Conservation (phyloP, 1,284 basidiomycete species). For the Rhodotorula sp. region DNA sequence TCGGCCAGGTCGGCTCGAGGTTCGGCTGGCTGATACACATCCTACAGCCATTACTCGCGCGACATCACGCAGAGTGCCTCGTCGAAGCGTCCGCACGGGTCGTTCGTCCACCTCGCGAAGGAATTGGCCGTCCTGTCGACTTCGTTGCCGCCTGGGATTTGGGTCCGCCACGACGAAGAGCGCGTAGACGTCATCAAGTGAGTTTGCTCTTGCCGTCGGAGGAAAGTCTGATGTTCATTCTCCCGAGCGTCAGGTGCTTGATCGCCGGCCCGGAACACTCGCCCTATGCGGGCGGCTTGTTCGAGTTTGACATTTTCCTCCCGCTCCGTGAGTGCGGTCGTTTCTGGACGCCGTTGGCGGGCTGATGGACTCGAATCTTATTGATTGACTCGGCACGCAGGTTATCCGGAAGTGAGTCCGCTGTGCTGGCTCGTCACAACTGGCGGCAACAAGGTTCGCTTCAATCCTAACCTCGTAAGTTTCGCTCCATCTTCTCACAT, state of each 20-base stretch:
- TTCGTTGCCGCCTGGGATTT: conserved; percentile 58
- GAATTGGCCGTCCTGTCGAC: conserved; percentile 60
- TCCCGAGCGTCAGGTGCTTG: conserved; percentile 55
- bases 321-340: conserved; percentile 47
- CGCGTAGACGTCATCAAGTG: conserved; percentile 55
- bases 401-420: conserved; percentile 17
- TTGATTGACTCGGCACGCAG: neutral
- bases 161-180: conserved; percentile 60
- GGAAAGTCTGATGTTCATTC: neutral
- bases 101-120: conserved; percentile 58
- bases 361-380: neutral
- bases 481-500: neutral
- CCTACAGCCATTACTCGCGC: conserved; percentile 50
- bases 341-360: neutral
- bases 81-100: conserved; percentile 54
- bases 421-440: conserved; percentile 22
- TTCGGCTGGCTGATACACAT: no score
- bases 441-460: conserved; percentile 1
- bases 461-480: conserved; percentile 21
- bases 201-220: neutral
- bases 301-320: conserved; percentile 61
- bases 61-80: conserved; percentile 50
- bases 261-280: conserved; percentile 60
- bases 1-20: conserved; percentile 1
- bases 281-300: conserved; percentile 59